phyloP scores from a whole-genome alignment of 768 basidiomycete species.

The Megacollybia marginata region DNA sequence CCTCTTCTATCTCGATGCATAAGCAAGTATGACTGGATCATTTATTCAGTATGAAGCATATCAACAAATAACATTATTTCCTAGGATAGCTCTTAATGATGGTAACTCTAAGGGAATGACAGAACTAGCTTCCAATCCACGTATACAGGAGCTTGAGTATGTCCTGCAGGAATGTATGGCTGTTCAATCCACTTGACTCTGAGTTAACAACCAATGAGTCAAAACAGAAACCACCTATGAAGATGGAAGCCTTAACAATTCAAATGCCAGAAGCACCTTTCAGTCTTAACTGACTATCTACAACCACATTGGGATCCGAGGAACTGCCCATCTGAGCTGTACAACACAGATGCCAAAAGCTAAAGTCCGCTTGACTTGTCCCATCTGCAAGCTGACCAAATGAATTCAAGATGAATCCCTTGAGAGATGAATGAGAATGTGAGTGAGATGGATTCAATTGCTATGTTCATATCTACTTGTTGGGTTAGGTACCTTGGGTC shows the following conservation, averaged over 20 bases:
- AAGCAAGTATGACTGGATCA: too few species aligned
- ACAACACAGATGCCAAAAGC: conserved; percentile 23
- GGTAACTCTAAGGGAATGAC: too few species aligned
- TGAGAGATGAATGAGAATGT: conserved; percentile 5
- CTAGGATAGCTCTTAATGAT: too few species aligned
- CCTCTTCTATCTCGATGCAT: too few species aligned
- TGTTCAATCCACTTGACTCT: too few species aligned
- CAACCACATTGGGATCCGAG: conserved; percentile 19
- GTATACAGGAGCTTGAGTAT: too few species aligned
- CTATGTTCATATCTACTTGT: conserved; percentile 8
- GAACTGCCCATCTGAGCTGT: conserved; percentile 22
- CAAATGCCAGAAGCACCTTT: conserved; percentile 26
- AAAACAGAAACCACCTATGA: too few species aligned
- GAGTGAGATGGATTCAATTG: conserved; percentile 8
- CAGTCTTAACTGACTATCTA: conserved; percentile 24
- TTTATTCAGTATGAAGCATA: too few species aligned
- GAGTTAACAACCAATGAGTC: too few species aligned
- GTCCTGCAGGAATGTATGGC: neutral
- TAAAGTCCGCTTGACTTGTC: conserved; percentile 9
- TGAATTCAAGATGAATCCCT: conserved; percentile 8
- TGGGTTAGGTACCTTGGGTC: conserved; percentile 31
- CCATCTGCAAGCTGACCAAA: neutral
- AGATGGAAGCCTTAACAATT: conserved; percentile 28
- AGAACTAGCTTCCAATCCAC: too few species aligned
- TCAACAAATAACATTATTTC: too few species aligned